Evolutionary conservation across 202 grass and related monocot species (phyloP).

Genomic region (Brachypodium distachyon): DNA sequence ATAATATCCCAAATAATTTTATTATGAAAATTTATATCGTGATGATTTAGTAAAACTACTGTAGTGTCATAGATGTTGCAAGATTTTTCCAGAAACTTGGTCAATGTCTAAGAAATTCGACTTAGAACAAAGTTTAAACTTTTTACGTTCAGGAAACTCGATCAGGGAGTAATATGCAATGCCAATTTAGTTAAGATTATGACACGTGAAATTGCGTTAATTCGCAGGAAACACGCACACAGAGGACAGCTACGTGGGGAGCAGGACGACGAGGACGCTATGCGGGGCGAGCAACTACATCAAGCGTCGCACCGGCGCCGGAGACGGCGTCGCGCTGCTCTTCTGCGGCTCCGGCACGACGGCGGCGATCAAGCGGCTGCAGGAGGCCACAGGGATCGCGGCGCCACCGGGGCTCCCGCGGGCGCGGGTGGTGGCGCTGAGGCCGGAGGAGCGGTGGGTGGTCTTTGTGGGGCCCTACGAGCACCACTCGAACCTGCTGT

Average conservation of each 20-base stretch:
- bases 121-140: no score
- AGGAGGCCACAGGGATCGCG: constrained; percentile 53
- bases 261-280: constrained; percentile 43
- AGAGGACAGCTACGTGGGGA: constrained; percentile 68
- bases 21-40: no score
- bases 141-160: no score
- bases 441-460: constrained; percentile 58
- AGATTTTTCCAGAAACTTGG: no score
- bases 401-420: constrained; percentile 24
- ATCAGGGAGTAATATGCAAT: background rate
- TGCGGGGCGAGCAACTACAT: constrained; percentile 43
- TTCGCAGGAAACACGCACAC: constrained; percentile 78
- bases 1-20: no score
- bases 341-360: constrained; percentile 68
- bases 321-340: constrained; percentile 41
- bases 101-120: no score
- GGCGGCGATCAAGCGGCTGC: constrained; percentile 61
- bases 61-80: no score
- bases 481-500: constrained; percentile 93
- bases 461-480: constrained; percentile 74
- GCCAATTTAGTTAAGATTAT: no score
- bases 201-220: no score
- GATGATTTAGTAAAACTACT: no score
- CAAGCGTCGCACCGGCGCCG: constrained; percentile 57
- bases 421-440: background rate